These are phyloP conservation scores for Keithomyces neogunnii DNA, from an alignment of 2,329 filamentous ascomycete species.

Conservation along the genomic window DNA sequence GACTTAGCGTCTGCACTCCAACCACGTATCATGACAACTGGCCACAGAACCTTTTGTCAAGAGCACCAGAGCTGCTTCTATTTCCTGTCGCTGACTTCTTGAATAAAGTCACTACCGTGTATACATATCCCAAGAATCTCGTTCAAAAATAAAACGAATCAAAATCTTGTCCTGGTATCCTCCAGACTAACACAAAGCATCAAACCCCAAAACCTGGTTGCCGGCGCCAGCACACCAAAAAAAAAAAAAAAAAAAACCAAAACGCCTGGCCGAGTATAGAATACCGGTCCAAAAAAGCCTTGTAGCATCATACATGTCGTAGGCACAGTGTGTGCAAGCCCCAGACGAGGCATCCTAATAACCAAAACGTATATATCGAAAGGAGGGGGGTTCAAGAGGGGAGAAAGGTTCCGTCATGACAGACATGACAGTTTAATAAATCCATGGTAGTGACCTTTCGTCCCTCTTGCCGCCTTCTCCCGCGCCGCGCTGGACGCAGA, in stretches of 20 bases:
- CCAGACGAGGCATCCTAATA: too few relatives aligned
- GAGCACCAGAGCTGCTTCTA: background rate
- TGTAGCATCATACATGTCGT: too few relatives aligned
- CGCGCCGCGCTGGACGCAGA: constrained; percentile 6
- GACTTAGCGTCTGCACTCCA: too few relatives aligned
- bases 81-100: background rate
- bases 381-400: too few relatives aligned
- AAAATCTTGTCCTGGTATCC: background rate
- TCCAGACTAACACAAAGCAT: background rate
- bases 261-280: background rate
- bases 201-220: too few relatives aligned
- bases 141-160: background rate
- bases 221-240: background rate
- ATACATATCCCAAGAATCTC: background rate
- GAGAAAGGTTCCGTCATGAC: too few relatives aligned
- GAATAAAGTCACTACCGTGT: background rate
- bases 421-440: too few relatives aligned
- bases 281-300: background rate
- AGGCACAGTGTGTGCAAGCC: too few relatives aligned
- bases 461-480: background rate
- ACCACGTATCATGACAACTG: too few relatives aligned
- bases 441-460: background rate
- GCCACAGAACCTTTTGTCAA: background rate
- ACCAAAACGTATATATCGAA: too few relatives aligned
- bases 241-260: background rate